Conservation (phyloP, 108 stramenopile species). For the Stephanodiscus triporus region DNA sequence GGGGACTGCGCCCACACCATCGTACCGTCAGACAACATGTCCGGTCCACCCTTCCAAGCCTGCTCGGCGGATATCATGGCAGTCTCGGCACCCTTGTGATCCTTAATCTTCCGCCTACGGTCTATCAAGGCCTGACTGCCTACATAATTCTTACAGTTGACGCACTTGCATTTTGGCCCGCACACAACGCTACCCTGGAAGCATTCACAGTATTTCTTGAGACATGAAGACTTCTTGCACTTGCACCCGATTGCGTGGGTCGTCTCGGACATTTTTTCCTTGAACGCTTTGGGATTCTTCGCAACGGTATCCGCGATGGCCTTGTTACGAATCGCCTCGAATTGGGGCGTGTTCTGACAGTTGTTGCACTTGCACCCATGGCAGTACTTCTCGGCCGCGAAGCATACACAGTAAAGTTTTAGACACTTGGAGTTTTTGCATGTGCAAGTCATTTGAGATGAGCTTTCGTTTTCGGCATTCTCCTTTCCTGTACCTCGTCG, state of each 20-base stretch:
- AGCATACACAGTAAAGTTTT: constrained; percentile 97
- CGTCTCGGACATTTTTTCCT: constrained; percentile 57
- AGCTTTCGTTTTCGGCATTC: constrained; percentile 11
- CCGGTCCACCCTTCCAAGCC: constrained; percentile 62
- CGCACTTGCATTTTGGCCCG: constrained; percentile 94
- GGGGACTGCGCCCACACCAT: constrained; percentile 26
- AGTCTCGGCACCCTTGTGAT: constrained; percentile 69
- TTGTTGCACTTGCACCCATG: constrained; percentile 91
- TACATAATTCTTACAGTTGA: constrained; percentile 84
- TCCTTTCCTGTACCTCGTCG: constrained; percentile 35
- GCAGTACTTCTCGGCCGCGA: constrained; percentile 85
- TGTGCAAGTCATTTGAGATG: constrained; percentile 59
- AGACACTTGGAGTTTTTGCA: constrained; percentile 94
- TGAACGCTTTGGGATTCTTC: constrained; percentile 88
- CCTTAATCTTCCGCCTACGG: constrained; percentile 84
- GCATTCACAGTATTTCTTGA: constrained; percentile 99
- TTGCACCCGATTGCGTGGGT: constrained; percentile 92
- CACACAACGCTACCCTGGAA: constrained; percentile 93
- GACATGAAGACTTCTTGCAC: constrained; percentile 93
- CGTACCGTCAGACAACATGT: constrained; percentile 4
- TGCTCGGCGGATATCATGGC: constrained; percentile 74
- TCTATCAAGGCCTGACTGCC: constrained; percentile 83
- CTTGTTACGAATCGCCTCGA: constrained; percentile 78
- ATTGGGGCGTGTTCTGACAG: constrained; percentile 78
- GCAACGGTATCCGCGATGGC: constrained; percentile 86